Percentiles rank a stretch among this genome's conserved stretches.
phyloP scores from a whole-genome alignment of 768 basidiomycete genomes.

The Tulasnella sp. region DNA sequence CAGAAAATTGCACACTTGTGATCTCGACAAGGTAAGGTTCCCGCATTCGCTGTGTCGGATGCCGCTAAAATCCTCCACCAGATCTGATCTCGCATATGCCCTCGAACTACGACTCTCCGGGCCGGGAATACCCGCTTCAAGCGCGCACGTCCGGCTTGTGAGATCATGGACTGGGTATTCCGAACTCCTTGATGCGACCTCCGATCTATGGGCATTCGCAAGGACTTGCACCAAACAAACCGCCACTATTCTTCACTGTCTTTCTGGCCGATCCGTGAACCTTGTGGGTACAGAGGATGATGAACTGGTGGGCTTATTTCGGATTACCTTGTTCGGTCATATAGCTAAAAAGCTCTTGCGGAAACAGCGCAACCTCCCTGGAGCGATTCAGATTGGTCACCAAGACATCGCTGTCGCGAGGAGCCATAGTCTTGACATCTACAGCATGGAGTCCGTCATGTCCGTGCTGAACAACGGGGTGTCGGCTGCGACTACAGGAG shows the following conservation, averaged over 20 bases:
- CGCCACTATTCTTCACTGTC: not conserved
- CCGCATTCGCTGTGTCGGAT: too few species aligned
- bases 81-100: not conserved
- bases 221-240: not conserved
- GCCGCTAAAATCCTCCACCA: too few species aligned
- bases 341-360: not conserved
- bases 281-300: not conserved
- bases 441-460: not conserved
- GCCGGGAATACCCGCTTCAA: not conserved
- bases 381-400: not conserved
- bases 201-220: not conserved
- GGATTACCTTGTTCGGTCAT: not conserved
- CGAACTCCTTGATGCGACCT: not conserved
- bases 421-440: not conserved
- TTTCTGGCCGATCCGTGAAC: not conserved
- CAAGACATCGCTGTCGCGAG: not conserved
- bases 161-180: not conserved
- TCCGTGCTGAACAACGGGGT: not conserved
- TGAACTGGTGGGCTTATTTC: not conserved
- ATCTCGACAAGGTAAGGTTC: too few species aligned
- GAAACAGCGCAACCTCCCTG: not conserved
- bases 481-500: not conserved
- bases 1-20: too few species aligned
- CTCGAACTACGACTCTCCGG: not conserved
- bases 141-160: not conserved